A percentile compares a stretch with the other conserved stretches of the same genome.
These are phyloP conservation scores for Boeremia lycopersici DNA, from an alignment of 2,329 filamentous ascomycete genomes.

Conservation along the genomic window DNA sequence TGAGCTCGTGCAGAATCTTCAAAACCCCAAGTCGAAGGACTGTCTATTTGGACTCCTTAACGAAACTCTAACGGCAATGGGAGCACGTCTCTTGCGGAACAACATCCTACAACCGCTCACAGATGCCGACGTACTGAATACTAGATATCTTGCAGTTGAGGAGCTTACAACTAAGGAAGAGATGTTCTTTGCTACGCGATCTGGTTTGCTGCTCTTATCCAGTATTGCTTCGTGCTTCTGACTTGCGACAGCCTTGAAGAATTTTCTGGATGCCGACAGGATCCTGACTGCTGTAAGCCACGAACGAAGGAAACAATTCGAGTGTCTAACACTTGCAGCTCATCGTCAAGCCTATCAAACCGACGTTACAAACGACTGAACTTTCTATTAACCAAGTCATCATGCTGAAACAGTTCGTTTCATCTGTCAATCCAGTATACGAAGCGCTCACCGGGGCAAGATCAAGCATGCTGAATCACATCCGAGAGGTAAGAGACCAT, in stretches of 20 bases:
- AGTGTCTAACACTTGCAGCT: constrained; percentile 57
- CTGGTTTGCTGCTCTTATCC: constrained; percentile 55
- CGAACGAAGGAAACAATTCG: not conserved
- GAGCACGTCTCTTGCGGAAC: constrained; percentile 77
- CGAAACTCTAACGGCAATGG: constrained; percentile 86
- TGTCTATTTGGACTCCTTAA: constrained; percentile 87
- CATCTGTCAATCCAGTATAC: constrained; percentile 69
- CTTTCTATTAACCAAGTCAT: constrained; percentile 86
- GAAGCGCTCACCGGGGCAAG: constrained; percentile 69
- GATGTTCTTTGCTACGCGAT: constrained; percentile 78
- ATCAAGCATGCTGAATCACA: constrained; percentile 68
- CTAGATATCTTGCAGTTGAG: constrained; percentile 80
- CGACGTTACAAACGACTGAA: constrained; percentile 72
- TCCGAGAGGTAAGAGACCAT: constrained; percentile 60
- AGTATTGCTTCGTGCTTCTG: constrained; percentile 16
- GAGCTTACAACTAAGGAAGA: constrained; percentile 83
- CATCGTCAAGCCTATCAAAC: constrained; percentile 73
- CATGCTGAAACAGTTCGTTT: constrained; percentile 81
- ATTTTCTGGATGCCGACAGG: constrained; percentile 79
- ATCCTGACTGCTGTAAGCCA: constrained; percentile 70
- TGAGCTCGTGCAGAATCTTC: constrained; percentile 87
- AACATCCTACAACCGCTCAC: constrained; percentile 91
- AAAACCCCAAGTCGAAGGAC: constrained; percentile 76
- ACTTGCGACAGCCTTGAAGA: constrained; percentile 65
- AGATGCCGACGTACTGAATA: constrained; percentile 67